Evolutionary conservation across 805 yeast species (phyloP).

Genomic region (Metahyphopichia silvanorum): DNA sequence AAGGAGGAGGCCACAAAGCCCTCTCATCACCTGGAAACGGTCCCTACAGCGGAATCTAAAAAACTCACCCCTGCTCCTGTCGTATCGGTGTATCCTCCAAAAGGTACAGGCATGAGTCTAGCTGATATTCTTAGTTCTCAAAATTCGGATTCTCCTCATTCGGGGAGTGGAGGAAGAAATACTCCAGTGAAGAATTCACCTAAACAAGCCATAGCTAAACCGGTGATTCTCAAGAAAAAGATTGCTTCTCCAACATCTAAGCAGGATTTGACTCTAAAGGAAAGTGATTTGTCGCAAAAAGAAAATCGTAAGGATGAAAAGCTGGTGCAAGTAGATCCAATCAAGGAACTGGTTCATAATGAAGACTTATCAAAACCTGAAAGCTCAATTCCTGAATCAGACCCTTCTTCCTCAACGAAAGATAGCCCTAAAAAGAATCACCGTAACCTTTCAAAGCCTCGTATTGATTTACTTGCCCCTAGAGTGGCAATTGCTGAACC

Average conservation of each 20-base stretch:
- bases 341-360: constrained; percentile 1
- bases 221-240: constrained; percentile 39
- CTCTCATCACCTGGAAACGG: constrained; percentile 16
- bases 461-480: background rate
- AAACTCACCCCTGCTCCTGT: constrained; percentile 2
- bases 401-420: background rate
- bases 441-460: background rate
- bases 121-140: constrained; percentile 34
- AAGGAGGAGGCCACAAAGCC: constrained; percentile 10
- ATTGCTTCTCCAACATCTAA: constrained; percentile 1
- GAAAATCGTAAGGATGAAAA: constrained; percentile 6
- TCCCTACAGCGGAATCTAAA: constrained; percentile 3
- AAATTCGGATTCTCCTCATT: constrained; percentile 7
- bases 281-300: constrained; percentile 7
- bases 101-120: constrained; percentile 30
- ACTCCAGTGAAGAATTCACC: constrained; percentile 19
- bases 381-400: background rate
- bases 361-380: constrained; percentile 4
- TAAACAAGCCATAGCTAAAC: constrained; percentile 24
- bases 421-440: background rate
- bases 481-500: background rate
- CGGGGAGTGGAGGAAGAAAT: constrained; percentile 11
- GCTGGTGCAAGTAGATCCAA: background rate
- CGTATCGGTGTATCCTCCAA: constrained; percentile 11
- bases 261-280: constrained; percentile 10